phyloP scores from a whole-genome alignment of 768 basidiomycete genomes.

The Lentinus brumalis region DNA sequence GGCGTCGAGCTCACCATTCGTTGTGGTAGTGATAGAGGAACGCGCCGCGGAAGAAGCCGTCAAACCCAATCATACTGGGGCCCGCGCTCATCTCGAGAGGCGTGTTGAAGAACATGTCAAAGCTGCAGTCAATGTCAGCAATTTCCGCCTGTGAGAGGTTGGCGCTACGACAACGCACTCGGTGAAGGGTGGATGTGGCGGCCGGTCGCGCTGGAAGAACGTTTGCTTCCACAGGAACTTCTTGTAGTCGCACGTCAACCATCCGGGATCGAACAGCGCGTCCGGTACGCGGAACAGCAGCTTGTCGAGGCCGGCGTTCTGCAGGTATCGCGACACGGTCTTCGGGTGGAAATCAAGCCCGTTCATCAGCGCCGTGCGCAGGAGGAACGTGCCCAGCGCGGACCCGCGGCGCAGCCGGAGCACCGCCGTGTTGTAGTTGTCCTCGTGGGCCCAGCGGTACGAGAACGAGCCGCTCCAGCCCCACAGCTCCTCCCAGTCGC shows the following conservation, averaged over 20 bases:
- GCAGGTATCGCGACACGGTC: conserved; percentile 87
- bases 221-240: conserved; percentile 2
- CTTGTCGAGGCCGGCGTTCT: conserved; percentile 83
- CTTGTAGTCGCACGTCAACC: conserved; percentile 83
- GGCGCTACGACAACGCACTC: conserved; percentile 49
- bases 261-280: conserved; percentile 94
- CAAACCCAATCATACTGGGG: conserved; percentile 85
- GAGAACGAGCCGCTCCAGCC: conserved; percentile 96
- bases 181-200: conserved; percentile 92
- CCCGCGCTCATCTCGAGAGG: conserved; percentile 71
- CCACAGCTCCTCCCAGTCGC: conserved; percentile 99
- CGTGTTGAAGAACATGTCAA: conserved; percentile 86
- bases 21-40: conserved; percentile 97
- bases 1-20: conserved; percentile 62
- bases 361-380: conserved; percentile 94
- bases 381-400: conserved; percentile 91
- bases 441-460: conserved; percentile 93
- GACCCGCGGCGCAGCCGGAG: conserved; percentile 91
- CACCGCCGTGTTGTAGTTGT: conserved; percentile 96
- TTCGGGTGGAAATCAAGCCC: conserved; percentile 96
- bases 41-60: conserved; percentile 94
- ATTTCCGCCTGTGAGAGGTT: neutral
- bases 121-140: conserved; percentile 46
- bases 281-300: conserved; percentile 89
- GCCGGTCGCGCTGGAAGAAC: conserved; percentile 82